Evolutionary conservation across 1,139 yeast species (phyloP).

Genomic region (Candida freyschussii): DNA sequence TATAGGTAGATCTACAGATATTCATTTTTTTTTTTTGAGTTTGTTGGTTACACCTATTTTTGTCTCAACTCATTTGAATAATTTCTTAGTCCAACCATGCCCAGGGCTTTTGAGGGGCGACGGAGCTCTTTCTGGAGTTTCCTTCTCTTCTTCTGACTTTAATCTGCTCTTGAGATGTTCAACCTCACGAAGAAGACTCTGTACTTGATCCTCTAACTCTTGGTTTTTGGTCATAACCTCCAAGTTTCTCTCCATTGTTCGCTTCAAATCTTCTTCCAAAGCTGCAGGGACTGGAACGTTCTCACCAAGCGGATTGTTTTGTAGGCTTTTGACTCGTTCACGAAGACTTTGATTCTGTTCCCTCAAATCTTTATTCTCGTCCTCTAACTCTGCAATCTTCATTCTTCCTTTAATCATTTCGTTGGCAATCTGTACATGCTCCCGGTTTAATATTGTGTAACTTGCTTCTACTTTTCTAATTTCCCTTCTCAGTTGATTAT

Average conservation of each 20-base stretch:
- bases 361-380: constrained; percentile 56
- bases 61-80: constrained; percentile 11
- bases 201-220: constrained; percentile 43
- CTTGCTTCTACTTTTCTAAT: constrained; percentile 71
- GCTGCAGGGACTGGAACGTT: constrained; percentile 31
- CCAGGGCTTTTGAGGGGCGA: constrained; percentile 6
- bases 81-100: constrained; percentile 19
- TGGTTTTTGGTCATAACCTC: constrained; percentile 54
- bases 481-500: constrained; percentile 69
- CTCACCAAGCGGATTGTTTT: constrained; percentile 28
- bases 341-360: constrained; percentile 40
- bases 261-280: constrained; percentile 40
- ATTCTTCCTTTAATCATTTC: constrained; percentile 64
- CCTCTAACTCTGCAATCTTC: constrained; percentile 59
- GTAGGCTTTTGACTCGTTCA: constrained; percentile 28
- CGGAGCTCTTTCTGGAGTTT: constrained; percentile 1
- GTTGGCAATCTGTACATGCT: constrained; percentile 74
- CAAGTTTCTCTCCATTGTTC: constrained; percentile 53
- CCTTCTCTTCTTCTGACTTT: constrained; percentile 6
- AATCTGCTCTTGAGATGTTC: constrained; percentile 21
- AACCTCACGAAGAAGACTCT: constrained; percentile 27
- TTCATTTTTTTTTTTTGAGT: no score
- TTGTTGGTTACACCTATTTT: no score
- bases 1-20: no score
- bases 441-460: constrained; percentile 66